Conservation (phyloP, 164 flowering plant species). For the Vitis labrusca region DNA sequence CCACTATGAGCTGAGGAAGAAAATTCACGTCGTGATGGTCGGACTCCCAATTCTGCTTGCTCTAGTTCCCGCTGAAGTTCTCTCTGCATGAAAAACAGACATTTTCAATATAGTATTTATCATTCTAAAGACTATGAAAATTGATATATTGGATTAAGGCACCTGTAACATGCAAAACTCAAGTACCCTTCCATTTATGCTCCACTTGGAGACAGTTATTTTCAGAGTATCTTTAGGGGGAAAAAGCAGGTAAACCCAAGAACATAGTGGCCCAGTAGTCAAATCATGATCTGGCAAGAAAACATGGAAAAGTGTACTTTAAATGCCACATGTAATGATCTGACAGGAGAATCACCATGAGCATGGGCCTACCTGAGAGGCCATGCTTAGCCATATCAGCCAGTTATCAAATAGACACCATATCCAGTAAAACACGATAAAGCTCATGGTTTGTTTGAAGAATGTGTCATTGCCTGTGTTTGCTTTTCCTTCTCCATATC, state of each 20-base stretch:
- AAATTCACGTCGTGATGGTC: slow-evolving; percentile 72
- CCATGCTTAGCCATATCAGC: neutral
- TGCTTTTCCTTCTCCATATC: slow-evolving; percentile 92
- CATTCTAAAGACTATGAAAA: neutral
- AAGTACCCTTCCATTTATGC: neutral
- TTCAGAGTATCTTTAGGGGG: too few relatives aligned
- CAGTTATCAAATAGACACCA: neutral
- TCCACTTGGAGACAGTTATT: neutral
- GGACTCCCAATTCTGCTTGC: slow-evolving; percentile 79
- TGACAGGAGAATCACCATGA: neutral
- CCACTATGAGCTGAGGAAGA: slow-evolving; percentile 61
- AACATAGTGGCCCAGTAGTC: too few relatives aligned
- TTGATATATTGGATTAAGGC: neutral
- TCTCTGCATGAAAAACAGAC: slow-evolving; percentile 47
- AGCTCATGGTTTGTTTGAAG: too few relatives aligned
- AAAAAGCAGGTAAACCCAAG: too few relatives aligned
- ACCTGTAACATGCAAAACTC: neutral
- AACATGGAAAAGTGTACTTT: too few relatives aligned
- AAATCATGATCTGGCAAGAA: neutral
- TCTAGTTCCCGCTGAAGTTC: slow-evolving; percentile 89
- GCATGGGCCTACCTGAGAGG: neutral
- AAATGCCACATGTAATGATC: neutral
- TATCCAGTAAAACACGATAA: neutral
- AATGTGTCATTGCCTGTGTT: slow-evolving; percentile 57
- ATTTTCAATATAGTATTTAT: neutral